A percentile compares a stretch with the other conserved stretches of the same genome.
These are phyloP conservation scores for Trametes elegans DNA, from an alignment of 768 basidiomycete species.

Conservation along the genomic window DNA sequence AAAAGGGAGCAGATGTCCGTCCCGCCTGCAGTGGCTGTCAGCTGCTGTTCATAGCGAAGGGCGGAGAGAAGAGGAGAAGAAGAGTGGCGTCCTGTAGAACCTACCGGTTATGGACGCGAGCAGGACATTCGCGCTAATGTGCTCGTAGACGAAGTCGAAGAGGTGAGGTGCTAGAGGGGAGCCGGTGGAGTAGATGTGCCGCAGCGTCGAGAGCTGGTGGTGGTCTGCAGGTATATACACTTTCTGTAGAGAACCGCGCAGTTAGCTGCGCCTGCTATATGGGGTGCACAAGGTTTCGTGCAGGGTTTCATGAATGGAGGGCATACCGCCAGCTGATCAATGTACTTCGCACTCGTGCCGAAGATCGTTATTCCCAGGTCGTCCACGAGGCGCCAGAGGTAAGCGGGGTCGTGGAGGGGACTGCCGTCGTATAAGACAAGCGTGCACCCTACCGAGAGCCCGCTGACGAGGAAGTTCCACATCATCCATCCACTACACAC, in stretches of 20 bases:
- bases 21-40: constrained; percentile 47
- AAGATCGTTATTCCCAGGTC: constrained; percentile 71
- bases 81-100: constrained; percentile 3
- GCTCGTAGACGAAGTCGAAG: constrained; percentile 73
- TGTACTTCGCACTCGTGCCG: constrained; percentile 82
- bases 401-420: constrained; percentile 62
- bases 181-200: constrained; percentile 79
- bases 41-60: not conserved
- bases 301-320: not conserved
- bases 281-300: not conserved
- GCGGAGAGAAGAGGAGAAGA: not conserved
- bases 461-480: constrained; percentile 81
- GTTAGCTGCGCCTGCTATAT: constrained; percentile 2
- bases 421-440: constrained; percentile 81
- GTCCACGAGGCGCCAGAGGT: constrained; percentile 70
- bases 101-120: constrained; percentile 75
- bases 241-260: constrained; percentile 44
- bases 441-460: constrained; percentile 63
- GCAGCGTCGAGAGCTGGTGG: constrained; percentile 55
- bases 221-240: constrained; percentile 63
- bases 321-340: constrained; percentile 72
- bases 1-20: constrained; percentile 86
- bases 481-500: constrained; percentile 79
- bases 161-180: constrained; percentile 68
- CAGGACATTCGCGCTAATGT: constrained; percentile 61